A percentile compares a stretch with the other conserved stretches of the same genome.
Conservation (phyloP, 371 early-diverging fungal genomes). For the Paraphysoderma sedebokerense region DNA sequence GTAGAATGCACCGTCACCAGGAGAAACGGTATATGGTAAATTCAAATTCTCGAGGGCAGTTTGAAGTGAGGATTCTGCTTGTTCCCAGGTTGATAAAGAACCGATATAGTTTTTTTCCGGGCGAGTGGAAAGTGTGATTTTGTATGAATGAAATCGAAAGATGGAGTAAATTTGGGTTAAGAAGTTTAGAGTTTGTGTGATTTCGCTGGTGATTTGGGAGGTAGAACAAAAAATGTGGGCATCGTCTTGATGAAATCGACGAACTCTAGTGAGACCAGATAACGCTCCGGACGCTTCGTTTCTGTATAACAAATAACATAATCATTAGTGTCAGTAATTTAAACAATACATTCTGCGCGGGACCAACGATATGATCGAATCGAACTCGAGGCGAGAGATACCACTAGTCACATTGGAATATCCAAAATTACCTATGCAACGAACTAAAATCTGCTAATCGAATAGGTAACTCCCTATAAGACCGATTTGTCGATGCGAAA, state of each 20-base stretch:
- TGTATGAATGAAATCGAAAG: constrained; percentile 65
- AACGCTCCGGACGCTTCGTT: constrained; percentile 97
- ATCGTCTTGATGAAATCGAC: constrained; percentile 99
- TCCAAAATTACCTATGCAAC: constrained; percentile 61
- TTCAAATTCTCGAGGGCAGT: constrained; percentile 61
- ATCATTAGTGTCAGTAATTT: background rate
- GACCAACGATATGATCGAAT: no score
- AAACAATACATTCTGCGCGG: background rate
- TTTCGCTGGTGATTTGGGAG: constrained; percentile 68
- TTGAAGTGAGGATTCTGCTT: constrained; percentile 68
- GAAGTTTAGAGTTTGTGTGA: constrained; percentile 64
- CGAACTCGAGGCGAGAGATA: no score
- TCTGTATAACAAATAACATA: constrained; percentile 7
- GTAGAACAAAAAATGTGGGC: constrained; percentile 96
- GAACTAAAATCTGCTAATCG: constrained; percentile 99
- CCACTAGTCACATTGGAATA: background rate
- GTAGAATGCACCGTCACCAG: constrained; percentile 99
- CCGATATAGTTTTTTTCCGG: constrained; percentile 93
- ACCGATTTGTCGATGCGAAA: constrained; percentile 82
- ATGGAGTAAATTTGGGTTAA: constrained; percentile 72
- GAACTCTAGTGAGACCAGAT: constrained; percentile 94
- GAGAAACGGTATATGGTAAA: constrained; percentile 72
- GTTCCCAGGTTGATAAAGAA: constrained; percentile 75
- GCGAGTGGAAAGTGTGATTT: constrained; percentile 84
- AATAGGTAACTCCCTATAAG: constrained; percentile 94